phyloP scores from a whole-genome alignment of 2,329 filamentous ascomycete genomes.

The Ramularia collo-cygni region DNA sequence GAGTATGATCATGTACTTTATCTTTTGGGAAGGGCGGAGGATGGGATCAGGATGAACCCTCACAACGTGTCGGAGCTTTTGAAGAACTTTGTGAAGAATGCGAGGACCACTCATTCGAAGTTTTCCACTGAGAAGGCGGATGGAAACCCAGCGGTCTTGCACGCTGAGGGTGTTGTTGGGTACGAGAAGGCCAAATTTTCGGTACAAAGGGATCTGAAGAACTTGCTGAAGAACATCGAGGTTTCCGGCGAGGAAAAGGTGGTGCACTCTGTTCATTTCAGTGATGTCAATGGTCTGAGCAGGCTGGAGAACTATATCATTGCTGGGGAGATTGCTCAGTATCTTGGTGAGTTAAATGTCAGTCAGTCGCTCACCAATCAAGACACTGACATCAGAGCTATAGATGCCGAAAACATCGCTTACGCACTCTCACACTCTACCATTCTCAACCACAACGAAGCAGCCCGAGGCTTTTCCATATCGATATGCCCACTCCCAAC shows the following conservation, averaged over 20 bases:
- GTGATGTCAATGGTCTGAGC: constrained; percentile 31
- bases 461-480: constrained; percentile 29
- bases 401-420: constrained; percentile 24
- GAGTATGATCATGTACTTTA: constrained; percentile 30
- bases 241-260: constrained; percentile 17
- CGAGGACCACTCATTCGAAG: constrained; percentile 23
- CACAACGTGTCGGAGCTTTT: constrained; percentile 24
- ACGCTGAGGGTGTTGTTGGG: constrained; percentile 19
- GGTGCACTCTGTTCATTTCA: constrained; percentile 30
- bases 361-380: neutral
- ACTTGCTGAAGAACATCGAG: constrained; percentile 20
- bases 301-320: constrained; percentile 33
- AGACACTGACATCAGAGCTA: constrained; percentile 2
- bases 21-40: constrained; percentile 25
- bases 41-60: constrained; percentile 23
- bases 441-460: constrained; percentile 24
- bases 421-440: constrained; percentile 31
- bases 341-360: constrained; percentile 20
- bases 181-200: constrained; percentile 30
- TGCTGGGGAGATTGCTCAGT: constrained; percentile 28
- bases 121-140: constrained; percentile 28
- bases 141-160: constrained; percentile 25
- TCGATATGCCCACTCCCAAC: constrained; percentile 26
- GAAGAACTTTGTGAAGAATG: constrained; percentile 23
- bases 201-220: constrained; percentile 26